Percentiles rank a stretch among this genome's conserved stretches.
phyloP scores from a whole-genome alignment of 495 filamentous ascomycete species.

The Filosporella fistucella region DNA sequence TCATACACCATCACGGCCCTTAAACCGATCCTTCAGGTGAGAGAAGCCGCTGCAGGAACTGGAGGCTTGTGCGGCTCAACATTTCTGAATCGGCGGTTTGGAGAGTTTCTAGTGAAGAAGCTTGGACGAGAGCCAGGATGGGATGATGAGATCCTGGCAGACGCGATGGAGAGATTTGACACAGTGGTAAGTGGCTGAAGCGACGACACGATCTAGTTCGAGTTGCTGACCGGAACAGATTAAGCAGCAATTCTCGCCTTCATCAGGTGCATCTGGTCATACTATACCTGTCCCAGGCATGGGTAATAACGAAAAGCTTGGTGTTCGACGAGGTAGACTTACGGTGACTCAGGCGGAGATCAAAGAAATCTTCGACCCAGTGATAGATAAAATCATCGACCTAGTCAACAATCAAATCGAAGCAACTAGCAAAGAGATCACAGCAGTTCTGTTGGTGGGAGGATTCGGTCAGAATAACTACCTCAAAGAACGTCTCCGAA shows the following conservation, averaged over 20 bases:
- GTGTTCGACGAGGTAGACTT: background rate
- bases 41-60: conserved; percentile 6
- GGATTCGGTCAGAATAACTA: conserved; percentile 1
- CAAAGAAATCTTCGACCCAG: conserved; percentile 1
- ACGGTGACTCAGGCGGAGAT: background rate
- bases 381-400: background rate
- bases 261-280: background rate
- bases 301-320: background rate
- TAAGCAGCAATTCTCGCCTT: background rate
- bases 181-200: background rate
- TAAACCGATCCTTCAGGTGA: conserved; percentile 5
- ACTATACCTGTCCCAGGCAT: background rate
- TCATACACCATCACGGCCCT: conserved; percentile 14
- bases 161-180: conserved; percentile 4
- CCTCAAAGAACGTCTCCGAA: conserved; percentile 13
- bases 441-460: background rate
- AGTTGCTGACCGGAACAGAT: background rate
- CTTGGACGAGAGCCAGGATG: too few species aligned
- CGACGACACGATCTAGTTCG: background rate
- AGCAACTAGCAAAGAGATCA: background rate
- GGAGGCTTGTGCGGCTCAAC: background rate
- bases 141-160: too few species aligned
- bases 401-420: background rate
- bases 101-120: background rate
- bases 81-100: background rate